Percentiles rank a stretch among this genome's conserved stretches.
These are phyloP conservation scores for Tricholoma sp. DNA, from an alignment of 768 basidiomycete species.

Conservation along the genomic window DNA sequence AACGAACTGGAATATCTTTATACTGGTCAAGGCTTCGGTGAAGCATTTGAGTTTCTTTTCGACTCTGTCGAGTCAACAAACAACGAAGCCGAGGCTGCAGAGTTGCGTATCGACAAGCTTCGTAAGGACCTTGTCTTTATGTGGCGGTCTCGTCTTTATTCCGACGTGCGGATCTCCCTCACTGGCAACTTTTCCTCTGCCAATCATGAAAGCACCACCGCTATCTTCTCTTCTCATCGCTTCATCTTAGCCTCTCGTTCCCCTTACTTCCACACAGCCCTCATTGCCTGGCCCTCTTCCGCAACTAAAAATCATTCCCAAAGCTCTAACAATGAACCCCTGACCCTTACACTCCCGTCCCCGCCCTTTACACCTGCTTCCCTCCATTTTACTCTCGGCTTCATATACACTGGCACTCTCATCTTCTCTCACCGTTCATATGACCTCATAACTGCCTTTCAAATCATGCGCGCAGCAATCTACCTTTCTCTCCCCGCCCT, in stretches of 20 bases:
- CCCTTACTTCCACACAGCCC: constrained; percentile 78
- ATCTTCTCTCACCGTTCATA: constrained; percentile 89
- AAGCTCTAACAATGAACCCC: constrained; percentile 34
- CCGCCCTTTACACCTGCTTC: constrained; percentile 95
- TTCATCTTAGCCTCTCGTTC: constrained; percentile 89
- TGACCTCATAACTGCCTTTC: constrained; percentile 88
- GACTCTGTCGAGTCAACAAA: constrained; percentile 54
- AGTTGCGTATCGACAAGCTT: constrained; percentile 73
- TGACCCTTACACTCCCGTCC: constrained; percentile 70
- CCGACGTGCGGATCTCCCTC: constrained; percentile 82
- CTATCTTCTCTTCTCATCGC: constrained; percentile 87
- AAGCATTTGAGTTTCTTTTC: constrained; percentile 84
- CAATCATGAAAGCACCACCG: constrained; percentile 65
- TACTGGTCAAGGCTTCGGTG: constrained; percentile 85
- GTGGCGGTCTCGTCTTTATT: constrained; percentile 94
- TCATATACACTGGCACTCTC: constrained; percentile 92
- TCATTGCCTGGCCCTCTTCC: constrained; percentile 54
- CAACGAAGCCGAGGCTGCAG: constrained; percentile 40
- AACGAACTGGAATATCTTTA: constrained; percentile 94
- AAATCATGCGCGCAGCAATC: constrained; percentile 76
- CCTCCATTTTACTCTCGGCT: constrained; percentile 90
- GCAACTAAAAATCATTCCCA: constrained; percentile 13
- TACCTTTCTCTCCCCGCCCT: constrained; percentile 77
- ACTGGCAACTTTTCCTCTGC: constrained; percentile 61
- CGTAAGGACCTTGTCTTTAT: constrained; percentile 93